Percentiles rank a stretch among this genome's conserved stretches.
Evolutionary conservation across 176 grass and related monocot genomes (phyloP).

Genomic region (Luzula sylvatica): DNA sequence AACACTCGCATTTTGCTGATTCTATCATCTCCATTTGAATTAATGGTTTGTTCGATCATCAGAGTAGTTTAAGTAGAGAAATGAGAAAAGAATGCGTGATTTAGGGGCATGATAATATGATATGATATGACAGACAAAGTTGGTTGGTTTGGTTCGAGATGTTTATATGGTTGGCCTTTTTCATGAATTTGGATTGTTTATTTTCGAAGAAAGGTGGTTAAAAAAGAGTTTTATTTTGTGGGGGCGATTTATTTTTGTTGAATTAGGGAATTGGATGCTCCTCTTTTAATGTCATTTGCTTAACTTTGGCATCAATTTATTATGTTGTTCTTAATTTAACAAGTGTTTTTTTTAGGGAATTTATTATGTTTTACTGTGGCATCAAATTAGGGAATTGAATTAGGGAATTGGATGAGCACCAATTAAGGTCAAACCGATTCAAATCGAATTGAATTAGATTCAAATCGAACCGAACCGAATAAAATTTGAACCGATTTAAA

Average conservation of each 20-base stretch:
- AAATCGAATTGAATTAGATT: too few relatives aligned
- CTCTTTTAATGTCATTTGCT: background rate
- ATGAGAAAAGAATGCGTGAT: background rate
- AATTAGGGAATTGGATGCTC: constrained; percentile 20
- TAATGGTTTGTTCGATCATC: too few relatives aligned
- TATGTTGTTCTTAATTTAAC: background rate
- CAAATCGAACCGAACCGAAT: too few relatives aligned
- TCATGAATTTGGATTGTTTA: background rate
- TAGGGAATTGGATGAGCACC: too few relatives aligned
- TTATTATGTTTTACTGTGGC: background rate
- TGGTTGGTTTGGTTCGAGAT: constrained; percentile 7
- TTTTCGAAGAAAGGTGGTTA: constrained; percentile 6
- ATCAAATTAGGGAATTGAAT: too few relatives aligned
- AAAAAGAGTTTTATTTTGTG: constrained; percentile 1
- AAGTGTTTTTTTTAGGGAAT: background rate
- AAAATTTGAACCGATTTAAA: too few relatives aligned
- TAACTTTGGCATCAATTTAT: constrained; percentile 11
- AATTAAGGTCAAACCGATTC: too few relatives aligned
- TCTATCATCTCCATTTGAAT: constrained; percentile 81
- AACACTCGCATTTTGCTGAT: constrained; percentile 69
- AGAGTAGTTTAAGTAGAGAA: background rate
- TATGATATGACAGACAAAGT: constrained; percentile 9
- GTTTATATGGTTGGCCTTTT: constrained; percentile 11
- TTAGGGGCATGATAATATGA: constrained; percentile 7
- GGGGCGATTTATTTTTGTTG: constrained; percentile 1